A percentile compares a stretch with the other conserved stretches of the same genome.
Evolutionary conservation across 805 yeast genomes (phyloP).

Genomic region (Yamadazyma paraphyllophila): DNA sequence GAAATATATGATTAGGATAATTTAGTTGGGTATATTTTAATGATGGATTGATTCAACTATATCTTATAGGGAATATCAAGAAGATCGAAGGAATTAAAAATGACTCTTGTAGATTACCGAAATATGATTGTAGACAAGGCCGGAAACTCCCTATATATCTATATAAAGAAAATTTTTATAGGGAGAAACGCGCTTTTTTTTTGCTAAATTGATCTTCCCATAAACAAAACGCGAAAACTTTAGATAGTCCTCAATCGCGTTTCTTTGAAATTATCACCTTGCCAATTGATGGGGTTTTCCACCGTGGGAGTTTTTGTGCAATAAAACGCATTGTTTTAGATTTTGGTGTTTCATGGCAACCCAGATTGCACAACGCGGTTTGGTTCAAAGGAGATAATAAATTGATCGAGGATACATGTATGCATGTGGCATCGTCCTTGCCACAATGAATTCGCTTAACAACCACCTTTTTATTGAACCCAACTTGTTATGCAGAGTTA

Average conservation of each 20-base stretch:
- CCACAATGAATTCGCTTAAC: not conserved
- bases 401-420: not conserved
- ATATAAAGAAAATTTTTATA: constrained; percentile 5
- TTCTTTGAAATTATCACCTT: constrained; percentile 4
- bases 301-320: not conserved
- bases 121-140: not conserved
- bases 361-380: not conserved
- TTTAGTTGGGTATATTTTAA: too few relatives aligned
- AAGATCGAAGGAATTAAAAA: not conserved
- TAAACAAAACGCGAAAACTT: constrained; percentile 5
- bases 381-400: not conserved
- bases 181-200: constrained; percentile 6
- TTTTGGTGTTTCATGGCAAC: not conserved
- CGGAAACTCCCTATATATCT: constrained; percentile 6
- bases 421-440: not conserved
- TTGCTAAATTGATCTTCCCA: constrained; percentile 2
- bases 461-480: not conserved
- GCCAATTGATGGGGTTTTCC: not conserved
- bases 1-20: too few relatives aligned
- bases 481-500: too few relatives aligned
- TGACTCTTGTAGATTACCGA: constrained; percentile 1
- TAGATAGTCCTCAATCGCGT: constrained; percentile 2
- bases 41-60: too few relatives aligned
- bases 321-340: not conserved
- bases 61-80: too few relatives aligned